Conservation (phyloP, 371 early-diverging fungal genomes). For the Cokeromyces recurvatus region DNA sequence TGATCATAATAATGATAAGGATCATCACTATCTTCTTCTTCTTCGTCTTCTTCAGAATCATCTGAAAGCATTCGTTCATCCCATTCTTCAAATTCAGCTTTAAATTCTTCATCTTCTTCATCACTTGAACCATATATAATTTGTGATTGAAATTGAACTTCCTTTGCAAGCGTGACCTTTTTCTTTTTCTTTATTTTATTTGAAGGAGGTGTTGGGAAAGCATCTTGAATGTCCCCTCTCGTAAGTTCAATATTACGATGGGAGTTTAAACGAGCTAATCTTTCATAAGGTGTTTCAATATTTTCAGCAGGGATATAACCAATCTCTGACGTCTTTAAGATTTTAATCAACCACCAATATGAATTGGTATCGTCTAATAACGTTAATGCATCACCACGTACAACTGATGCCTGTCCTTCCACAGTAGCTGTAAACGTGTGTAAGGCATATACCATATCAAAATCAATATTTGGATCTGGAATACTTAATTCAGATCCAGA, state of each 20-base stretch:
- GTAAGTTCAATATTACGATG: constrained; percentile 71
- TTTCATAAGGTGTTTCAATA: constrained; percentile 92
- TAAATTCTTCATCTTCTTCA: constrained; percentile 45
- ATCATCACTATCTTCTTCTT: constrained; percentile 16
- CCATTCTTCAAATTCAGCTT: constrained; percentile 45
- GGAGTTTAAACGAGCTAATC: constrained; percentile 87
- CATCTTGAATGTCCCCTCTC: constrained; percentile 41
- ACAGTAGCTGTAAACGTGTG: constrained; percentile 93
- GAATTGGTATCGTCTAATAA: constrained; percentile 94
- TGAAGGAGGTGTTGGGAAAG: constrained; percentile 41
- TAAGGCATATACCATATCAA: constrained; percentile 84
- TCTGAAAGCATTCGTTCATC: constrained; percentile 36
- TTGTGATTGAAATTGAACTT: constrained; percentile 47
- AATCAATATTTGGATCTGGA: constrained; percentile 73
- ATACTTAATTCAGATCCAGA: constrained; percentile 52
- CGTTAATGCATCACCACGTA: constrained; percentile 83
- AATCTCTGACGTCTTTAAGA: constrained; percentile 81
- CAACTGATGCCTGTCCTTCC: constrained; percentile 93
- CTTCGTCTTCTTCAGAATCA: constrained; percentile 9
- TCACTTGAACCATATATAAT: constrained; percentile 46
- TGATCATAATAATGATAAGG: constrained; percentile 20
- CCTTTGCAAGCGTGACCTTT: constrained; percentile 38
- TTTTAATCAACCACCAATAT: constrained; percentile 97
- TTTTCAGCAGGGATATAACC: constrained; percentile 98
- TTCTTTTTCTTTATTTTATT: constrained; percentile 29